Base-by-base conservation (phyloP, 345 rosid species). In the Aquilaria yunnanensis region DNA sequence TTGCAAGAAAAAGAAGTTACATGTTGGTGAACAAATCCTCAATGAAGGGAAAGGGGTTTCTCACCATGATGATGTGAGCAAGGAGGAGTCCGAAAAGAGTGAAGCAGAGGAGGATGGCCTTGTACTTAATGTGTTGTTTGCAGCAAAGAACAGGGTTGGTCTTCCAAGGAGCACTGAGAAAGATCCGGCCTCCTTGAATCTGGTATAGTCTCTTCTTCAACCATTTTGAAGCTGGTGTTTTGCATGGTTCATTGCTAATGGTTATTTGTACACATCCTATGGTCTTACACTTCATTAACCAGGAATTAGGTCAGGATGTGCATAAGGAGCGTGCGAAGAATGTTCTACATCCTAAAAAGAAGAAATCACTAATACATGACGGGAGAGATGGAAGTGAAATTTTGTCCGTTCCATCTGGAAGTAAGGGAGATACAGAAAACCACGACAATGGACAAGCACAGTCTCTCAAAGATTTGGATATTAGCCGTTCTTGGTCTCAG, bases 401-500 rank as follows among this genome's bases (percentile, higher is more conserved):
- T 48, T 33, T 58, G 3, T 76, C 70, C 47, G 57, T 64, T 60
- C 43, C 30, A 47, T 66, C 62, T 61, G 74, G 50, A 65, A 78
- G 61, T 14, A 67, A 67, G 49, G 69, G 58, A 61, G 74, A 60
- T 59, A 54, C 72, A 55, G 59, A 68, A 55, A 43, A 54, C 31
- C 37, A 32, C 58, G 58, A 55, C 16, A 61, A 60, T 57, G 68
- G n/a, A 61, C 30, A 73, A 57, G 31, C 3, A 45, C 2, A 2
- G 12, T 7, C 30, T 46, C 52, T 48, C 67, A 76, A 71, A 67
- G 74, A 9, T 55, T 71, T 72, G 10, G 63, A n/a, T 67, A 63
- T 73, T 51, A 69, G 49, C 67, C 43, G 69, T 56, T 69, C 72
- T 56, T 78, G 89, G 87, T 75, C 92, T 67, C 90, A 84, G 66